phyloP scores from a whole-genome alignment of 345 rosid genomes.

The Reutealis trisperma region DNA sequence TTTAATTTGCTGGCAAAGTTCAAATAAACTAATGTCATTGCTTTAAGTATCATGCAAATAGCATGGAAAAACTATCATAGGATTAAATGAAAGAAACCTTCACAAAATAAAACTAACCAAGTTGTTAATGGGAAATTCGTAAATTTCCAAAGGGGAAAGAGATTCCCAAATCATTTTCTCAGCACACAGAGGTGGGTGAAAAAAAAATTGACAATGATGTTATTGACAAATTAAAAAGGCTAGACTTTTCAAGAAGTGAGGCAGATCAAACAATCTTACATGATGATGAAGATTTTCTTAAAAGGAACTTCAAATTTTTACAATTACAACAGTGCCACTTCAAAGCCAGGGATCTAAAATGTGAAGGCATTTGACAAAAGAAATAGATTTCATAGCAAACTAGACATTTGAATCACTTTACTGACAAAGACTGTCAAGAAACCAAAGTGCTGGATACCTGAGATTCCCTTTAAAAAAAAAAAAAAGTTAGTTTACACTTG shows the following conservation, averaged over 20 bases:
- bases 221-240: background rate
- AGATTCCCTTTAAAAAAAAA: conserved; percentile 4
- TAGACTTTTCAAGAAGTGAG: background rate
- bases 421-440: background rate
- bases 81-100: background rate
- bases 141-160: background rate
- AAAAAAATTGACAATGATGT: background rate
- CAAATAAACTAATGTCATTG: background rate
- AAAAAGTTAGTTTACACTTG: background rate
- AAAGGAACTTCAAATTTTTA: background rate
- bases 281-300: background rate
- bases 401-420: background rate
- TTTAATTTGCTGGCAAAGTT: background rate
- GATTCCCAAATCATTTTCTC: background rate
- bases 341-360: conserved; percentile 3
- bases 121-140: background rate
- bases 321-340: background rate
- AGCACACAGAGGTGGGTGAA: background rate
- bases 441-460: background rate
- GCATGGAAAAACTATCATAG: background rate
- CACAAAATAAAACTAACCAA: background rate
- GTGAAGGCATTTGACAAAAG: background rate
- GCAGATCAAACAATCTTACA: background rate
- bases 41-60: background rate
- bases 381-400: background rate